phyloP scores from a whole-genome alignment of 2,329 filamentous ascomycete species.

The Xylariaceae sp. region DNA sequence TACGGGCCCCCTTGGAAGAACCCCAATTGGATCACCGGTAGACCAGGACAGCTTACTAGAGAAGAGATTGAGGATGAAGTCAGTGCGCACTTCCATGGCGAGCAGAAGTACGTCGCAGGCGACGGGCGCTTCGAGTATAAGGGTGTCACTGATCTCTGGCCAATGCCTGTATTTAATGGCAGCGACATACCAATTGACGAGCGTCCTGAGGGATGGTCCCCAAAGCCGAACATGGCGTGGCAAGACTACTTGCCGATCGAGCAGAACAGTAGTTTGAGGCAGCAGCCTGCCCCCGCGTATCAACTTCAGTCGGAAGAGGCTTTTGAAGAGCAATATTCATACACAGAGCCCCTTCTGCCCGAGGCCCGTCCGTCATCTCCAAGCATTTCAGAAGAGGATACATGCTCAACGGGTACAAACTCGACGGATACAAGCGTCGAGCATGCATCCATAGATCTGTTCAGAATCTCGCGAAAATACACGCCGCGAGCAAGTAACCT shows the following conservation, averaged over 20 bases:
- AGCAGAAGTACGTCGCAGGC: conserved; percentile 6
- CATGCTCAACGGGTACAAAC: no score
- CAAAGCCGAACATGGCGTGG: conserved; percentile 9
- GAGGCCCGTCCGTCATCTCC: no score
- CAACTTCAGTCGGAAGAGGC: no score
- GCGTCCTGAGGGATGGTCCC: conserved; percentile 7
- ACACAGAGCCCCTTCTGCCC: no score
- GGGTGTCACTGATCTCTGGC: conserved; percentile 1
- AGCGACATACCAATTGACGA: conserved; percentile 2
- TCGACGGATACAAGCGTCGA: no score
- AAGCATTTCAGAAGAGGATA: no score
- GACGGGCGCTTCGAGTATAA: conserved; percentile 3
- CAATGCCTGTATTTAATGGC: conserved; percentile 17
- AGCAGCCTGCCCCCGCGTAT: no score
- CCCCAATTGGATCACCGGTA: conserved; percentile 17
- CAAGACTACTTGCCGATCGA: conserved; percentile 10
- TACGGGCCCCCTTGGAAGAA: conserved; percentile 19
- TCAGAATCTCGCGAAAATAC: no score
- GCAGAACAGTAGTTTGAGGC: background rate
- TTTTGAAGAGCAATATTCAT: no score
- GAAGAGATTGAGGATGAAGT: conserved; percentile 14
- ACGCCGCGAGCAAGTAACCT: no score
- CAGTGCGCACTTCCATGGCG: conserved; percentile 10
- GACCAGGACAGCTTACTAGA: background rate
- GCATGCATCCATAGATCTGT: no score